Evolutionary conservation across 2,329 filamentous ascomycete genomes (phyloP).

Genomic region (Bipolaris victoriae): DNA sequence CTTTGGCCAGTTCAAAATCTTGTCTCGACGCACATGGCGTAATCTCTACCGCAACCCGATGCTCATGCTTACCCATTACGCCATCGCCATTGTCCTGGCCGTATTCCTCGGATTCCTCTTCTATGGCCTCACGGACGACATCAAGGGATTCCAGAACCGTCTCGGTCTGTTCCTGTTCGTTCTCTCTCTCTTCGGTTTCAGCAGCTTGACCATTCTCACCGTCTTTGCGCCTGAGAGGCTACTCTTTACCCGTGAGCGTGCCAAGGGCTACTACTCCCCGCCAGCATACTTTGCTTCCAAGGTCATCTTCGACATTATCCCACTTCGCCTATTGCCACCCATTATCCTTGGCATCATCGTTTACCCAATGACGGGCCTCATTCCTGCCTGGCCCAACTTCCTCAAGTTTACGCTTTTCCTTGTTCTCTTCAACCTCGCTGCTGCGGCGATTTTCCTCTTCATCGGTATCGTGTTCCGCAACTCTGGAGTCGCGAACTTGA

Average conservation of each 20-base stretch:
- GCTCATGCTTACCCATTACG: constrained; percentile 98
- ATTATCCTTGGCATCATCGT: constrained; percentile 95
- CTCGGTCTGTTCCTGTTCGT: constrained; percentile 98
- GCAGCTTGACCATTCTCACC: constrained; percentile 88
- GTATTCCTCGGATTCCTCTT: constrained; percentile 95
- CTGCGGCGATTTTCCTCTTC: constrained; percentile 90
- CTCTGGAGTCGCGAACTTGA: constrained; percentile 85
- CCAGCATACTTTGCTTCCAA: constrained; percentile 94
- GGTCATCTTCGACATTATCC: constrained; percentile 97
- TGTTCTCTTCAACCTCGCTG: constrained; percentile 94
- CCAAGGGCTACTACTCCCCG: constrained; percentile 95
- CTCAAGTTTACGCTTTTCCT: constrained; percentile 89
- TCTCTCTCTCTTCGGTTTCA: constrained; percentile 94
- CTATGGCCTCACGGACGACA: constrained; percentile 94
- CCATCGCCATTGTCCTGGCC: constrained; percentile 91
- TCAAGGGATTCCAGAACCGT: constrained; percentile 96
- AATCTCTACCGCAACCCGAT: constrained; percentile 98
- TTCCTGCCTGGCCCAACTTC: constrained; percentile 82
- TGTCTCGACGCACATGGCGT: constrained; percentile 91
- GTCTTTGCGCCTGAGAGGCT: constrained; percentile 92
- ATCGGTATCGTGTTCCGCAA: constrained; percentile 96
- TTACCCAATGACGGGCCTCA: constrained; percentile 96
- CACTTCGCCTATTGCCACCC: constrained; percentile 90
- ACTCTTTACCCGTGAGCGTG: constrained; percentile 89
- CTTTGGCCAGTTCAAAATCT: constrained; percentile 81